Conservation (phyloP, 1,139 yeast species). For the Yamadazyma spencermartinsiae region DNA sequence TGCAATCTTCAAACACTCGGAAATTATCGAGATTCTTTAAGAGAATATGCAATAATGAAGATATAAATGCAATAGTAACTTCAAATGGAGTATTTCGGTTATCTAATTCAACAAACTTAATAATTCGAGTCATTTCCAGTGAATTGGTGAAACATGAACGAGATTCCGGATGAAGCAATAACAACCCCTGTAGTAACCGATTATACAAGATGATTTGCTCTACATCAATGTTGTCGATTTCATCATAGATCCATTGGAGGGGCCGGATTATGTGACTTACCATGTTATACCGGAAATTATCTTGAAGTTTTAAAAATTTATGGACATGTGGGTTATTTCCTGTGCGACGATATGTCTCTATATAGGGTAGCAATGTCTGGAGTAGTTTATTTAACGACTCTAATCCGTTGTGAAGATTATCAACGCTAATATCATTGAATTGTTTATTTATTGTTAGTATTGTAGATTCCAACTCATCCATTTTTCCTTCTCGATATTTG, state of each 20-base stretch:
- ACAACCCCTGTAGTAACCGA: slow-evolving; percentile 58
- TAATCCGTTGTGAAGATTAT: background rate
- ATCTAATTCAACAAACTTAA: slow-evolving; percentile 24
- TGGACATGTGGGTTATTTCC: slow-evolving; percentile 22
- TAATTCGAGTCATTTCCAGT: slow-evolving; percentile 32
- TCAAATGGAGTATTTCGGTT: slow-evolving; percentile 16
- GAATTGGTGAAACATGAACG: slow-evolving; percentile 44
- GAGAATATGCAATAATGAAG: slow-evolving; percentile 60
- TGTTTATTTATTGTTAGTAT: background rate
- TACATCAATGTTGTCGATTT: slow-evolving; percentile 6
- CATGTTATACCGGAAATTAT: slow-evolving; percentile 50
- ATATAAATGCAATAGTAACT: slow-evolving; percentile 47
- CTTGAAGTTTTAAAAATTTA: slow-evolving; percentile 51
- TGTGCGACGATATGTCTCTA: slow-evolving; percentile 18
- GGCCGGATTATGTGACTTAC: slow-evolving; percentile 35
- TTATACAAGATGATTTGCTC: slow-evolving; percentile 28
- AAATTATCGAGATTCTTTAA: slow-evolving; percentile 58
- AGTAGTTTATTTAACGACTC: background rate
- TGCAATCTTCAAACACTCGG: slow-evolving; percentile 57
- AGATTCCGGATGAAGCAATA: slow-evolving; percentile 61
- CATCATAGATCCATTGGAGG: slow-evolving; percentile 20
- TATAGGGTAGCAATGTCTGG: slow-evolving; percentile 23
- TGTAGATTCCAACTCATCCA: background rate
- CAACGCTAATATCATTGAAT: background rate
- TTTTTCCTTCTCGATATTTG: too few species aligned